phyloP scores from a whole-genome alignment of 345 rosid genomes.

The Eucalyptus globulus region DNA sequence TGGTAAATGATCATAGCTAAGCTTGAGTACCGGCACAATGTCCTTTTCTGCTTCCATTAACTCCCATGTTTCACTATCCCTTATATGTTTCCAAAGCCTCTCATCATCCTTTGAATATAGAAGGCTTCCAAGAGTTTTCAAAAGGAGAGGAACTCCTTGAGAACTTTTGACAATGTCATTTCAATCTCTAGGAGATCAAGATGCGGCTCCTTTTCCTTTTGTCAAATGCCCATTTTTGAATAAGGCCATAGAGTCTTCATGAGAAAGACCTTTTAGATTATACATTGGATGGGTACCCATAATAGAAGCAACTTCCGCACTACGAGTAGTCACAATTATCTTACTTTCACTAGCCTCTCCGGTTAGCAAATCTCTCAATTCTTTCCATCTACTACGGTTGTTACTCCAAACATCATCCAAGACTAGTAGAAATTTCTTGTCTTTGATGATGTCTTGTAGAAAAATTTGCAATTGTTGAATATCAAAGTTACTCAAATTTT shows the following conservation, averaged over 20 bases:
- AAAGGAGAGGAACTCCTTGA: neutral
- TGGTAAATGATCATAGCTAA: neutral
- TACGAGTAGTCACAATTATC: neutral
- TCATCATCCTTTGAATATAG: neutral
- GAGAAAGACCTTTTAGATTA: neutral
- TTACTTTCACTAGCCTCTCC: fast-evolving
- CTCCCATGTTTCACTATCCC: neutral
- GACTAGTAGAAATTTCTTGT: neutral
- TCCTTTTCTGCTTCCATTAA: fast-evolving
- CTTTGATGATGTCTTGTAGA: neutral
- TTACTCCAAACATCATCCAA: neutral
- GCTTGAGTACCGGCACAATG: neutral
- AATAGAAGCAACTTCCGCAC: neutral
- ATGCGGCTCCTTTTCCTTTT: neutral
- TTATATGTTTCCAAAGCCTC: too few relatives aligned
- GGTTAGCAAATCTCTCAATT: fast-evolving
- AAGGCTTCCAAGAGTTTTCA: neutral
- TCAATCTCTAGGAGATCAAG: neutral
- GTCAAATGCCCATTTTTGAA: neutral
- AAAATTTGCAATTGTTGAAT: fast-evolving
- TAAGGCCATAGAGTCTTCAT: neutral
- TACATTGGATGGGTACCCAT: neutral
- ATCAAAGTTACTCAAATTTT: neutral
- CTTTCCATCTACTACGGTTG: fast-evolving
- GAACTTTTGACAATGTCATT: neutral